Evolutionary conservation across 768 basidiomycete species (phyloP), one percentile per base, ranked within the genome.

Genomic region (Auricularia heimuer): DNA sequence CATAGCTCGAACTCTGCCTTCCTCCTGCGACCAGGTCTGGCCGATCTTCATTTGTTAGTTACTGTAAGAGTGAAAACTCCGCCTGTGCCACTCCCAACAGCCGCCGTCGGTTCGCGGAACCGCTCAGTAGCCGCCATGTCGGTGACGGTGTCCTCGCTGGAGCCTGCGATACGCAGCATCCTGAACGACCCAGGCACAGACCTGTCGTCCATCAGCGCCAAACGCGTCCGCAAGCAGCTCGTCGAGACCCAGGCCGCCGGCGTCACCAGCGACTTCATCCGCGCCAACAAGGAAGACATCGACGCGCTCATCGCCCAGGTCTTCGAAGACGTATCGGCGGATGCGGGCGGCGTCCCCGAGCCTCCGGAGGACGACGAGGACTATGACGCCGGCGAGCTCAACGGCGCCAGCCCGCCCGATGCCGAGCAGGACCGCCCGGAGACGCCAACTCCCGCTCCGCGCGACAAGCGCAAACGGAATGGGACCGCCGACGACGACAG

Each of bases 161-260:
- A 85, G 74, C 80, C 82, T 12, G 80, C 77, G 66, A 87, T 94
- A 71, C 80, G 79, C 68, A 77, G 79, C 65, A 90, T 94, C 73
- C 84, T 94, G 62, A 80, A 83, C 36, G 86, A 87, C 21, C 92
- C 92, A 3, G 86, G 84, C 60, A 87, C 83, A 60, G 89, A 94
- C 79, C 81, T 94, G 70, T 67, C 79, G 58, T 89, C 87, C 58
- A 90, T 94, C 75, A 90, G 86, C 73, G 94, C 93, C 58, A 96
- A 92, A 77, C 86, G 86, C 76, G 92, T 97, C 70, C 85, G 94
- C 68, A 88, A 88, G 71, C 83, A 85, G 72, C 77, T 94, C 67
- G 69, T 83, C 65, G 83, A 83, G 66, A 14, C 29, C 34, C 63
- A 77, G 66, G 80, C 85, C 74, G 73, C 82, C 8, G 75, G 80